A percentile compares a stretch with the other conserved stretches of the same genome.
phyloP scores from a whole-genome alignment of 1,139 yeast genomes.

The Lodderomyces parapsilosis region DNA sequence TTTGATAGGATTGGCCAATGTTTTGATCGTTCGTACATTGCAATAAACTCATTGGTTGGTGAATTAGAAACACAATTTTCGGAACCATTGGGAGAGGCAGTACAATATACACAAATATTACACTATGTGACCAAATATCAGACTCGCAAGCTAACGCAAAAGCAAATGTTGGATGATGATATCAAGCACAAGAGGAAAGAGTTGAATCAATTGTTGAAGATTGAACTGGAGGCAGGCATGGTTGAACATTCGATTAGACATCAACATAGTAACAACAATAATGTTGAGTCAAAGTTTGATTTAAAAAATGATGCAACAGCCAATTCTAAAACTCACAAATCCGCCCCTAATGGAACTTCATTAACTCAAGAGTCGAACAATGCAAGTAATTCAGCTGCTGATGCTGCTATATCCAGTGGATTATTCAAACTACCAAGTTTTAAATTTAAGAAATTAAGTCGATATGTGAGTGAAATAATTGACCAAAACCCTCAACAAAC shows the following conservation, averaged over 20 bases:
- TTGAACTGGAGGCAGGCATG: slow-evolving; percentile 40
- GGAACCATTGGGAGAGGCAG: slow-evolving; percentile 84
- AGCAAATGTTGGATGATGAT: slow-evolving; percentile 55
- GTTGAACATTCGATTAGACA: slow-evolving; percentile 33
- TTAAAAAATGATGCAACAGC: neutral
- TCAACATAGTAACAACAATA: slow-evolving; percentile 18
- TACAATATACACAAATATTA: slow-evolving; percentile 69
- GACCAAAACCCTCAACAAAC: slow-evolving; percentile 71
- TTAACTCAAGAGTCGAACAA: neutral
- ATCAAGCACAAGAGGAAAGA: slow-evolving; percentile 46
- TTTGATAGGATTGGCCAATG: slow-evolving; percentile 77
- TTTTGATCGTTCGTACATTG: slow-evolving; percentile 68
- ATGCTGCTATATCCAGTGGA: neutral
- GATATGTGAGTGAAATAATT: slow-evolving; percentile 65
- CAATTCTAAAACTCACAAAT: neutral
- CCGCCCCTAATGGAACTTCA: neutral
- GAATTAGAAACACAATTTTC: slow-evolving; percentile 70
- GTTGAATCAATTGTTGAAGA: slow-evolving; percentile 37
- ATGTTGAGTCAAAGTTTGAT: neutral
- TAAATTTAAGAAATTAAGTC: slow-evolving; percentile 50
- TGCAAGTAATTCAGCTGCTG: too few relatives aligned
- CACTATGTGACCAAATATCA: slow-evolving; percentile 70
- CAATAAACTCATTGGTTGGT: slow-evolving; percentile 66
- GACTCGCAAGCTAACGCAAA: slow-evolving; percentile 66
- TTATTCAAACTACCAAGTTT: slow-evolving; percentile 9